These are phyloP conservation scores for Globisporangium polare DNA, from an alignment of 352 stramenopile genomes.

Conservation along the genomic window DNA sequence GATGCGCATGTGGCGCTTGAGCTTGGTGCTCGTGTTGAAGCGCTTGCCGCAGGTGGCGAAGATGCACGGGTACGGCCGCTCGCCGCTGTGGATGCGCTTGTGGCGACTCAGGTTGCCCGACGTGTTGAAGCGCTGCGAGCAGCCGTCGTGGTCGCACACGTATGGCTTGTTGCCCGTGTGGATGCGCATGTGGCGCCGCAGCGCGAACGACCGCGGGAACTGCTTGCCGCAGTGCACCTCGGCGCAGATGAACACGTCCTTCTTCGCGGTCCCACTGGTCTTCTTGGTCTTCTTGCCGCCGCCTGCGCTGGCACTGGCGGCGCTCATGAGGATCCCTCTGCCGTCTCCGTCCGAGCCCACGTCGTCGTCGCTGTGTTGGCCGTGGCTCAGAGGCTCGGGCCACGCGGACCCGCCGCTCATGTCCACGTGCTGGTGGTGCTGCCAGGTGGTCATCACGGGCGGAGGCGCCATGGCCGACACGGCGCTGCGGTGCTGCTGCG, in stretches of 20 bases:
- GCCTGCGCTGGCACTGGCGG: not conserved
- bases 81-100: conserved; percentile 85
- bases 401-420: conserved; percentile 5
- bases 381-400: not conserved
- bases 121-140: conserved; percentile 80
- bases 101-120: conserved; percentile 85
- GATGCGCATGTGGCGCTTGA: conserved; percentile 86
- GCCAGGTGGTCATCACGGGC: not conserved
- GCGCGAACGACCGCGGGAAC: conserved; percentile 80
- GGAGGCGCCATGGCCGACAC: not conserved
- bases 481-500: not conserved
- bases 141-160: conserved; percentile 72
- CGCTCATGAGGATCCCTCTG: not conserved
- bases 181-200: conserved; percentile 81
- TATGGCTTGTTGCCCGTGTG: conserved; percentile 84
- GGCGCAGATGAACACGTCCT: conserved; percentile 61
- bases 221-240: conserved; percentile 82
- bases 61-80: conserved; percentile 77
- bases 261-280: conserved; percentile 19
- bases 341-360: not conserved
- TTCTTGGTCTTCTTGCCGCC: conserved; percentile 36
- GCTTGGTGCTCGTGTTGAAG: conserved; percentile 89
- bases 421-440: conserved; percentile 6
- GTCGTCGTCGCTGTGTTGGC: not conserved
- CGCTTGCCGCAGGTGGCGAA: conserved; percentile 76